These are phyloP conservation scores for Tetrapisispora taiwanensis DNA, from an alignment of 805 yeast genomes.

Conservation along the genomic window DNA sequence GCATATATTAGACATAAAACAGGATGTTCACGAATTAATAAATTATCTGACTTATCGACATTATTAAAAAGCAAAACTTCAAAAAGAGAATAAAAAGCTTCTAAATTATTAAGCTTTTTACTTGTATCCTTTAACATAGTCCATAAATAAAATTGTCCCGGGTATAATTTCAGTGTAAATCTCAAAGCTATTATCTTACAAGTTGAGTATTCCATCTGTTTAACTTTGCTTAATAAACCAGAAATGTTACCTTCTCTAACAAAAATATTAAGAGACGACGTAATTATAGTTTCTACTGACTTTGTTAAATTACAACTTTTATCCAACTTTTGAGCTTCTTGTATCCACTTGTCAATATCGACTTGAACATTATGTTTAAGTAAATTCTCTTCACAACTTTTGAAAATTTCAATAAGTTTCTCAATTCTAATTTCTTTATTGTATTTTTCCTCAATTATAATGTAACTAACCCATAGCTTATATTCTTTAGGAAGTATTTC, in stretches of 20 bases:
- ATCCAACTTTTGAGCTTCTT: constrained; percentile 40
- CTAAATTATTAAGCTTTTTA: constrained; percentile 20
- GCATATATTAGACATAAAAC: constrained; percentile 60
- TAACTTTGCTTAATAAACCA: constrained; percentile 13
- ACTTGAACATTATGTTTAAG: constrained; percentile 32
- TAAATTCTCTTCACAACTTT: constrained; percentile 41
- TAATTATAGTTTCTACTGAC: constrained; percentile 47
- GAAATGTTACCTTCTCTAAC: constrained; percentile 16
- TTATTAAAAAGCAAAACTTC: constrained; percentile 38
- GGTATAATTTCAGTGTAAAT: constrained; percentile 34
- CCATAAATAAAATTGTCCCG: constrained; percentile 43
- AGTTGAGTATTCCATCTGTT: constrained; percentile 9
- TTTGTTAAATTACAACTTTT: constrained; percentile 32
- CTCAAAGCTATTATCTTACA: constrained; percentile 37
- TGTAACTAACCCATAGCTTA: constrained; percentile 61
- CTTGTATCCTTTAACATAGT: constrained; percentile 33
- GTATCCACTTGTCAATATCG: constrained; percentile 42
- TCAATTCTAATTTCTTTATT: constrained; percentile 37
- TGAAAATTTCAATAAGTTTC: constrained; percentile 7
- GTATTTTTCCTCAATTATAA: constrained; percentile 49
- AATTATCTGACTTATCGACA: background rate
- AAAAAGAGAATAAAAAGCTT: constrained; percentile 36
- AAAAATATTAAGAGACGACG: constrained; percentile 31
- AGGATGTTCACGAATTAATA: constrained; percentile 38
- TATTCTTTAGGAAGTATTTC: constrained; percentile 38